A percentile compares a stretch with the other conserved stretches of the same genome.
Evolutionary conservation across 2,329 filamentous ascomycete species (phyloP).

Genomic region (Corniculantispora saksenae): DNA sequence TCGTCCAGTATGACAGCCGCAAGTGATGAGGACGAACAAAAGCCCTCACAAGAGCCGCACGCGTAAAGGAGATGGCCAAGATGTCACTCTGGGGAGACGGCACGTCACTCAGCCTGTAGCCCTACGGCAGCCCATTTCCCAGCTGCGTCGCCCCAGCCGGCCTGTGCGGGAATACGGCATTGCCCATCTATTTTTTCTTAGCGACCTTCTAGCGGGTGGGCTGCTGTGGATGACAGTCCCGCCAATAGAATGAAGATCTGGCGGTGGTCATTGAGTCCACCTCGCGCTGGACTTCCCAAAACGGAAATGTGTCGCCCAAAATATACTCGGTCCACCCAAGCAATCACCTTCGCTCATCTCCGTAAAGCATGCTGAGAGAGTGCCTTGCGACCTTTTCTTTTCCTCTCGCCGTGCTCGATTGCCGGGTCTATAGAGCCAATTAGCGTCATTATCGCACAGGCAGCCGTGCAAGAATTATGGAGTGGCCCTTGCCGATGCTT

Average conservation of each 20-base stretch:
- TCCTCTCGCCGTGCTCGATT: neutral
- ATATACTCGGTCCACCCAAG: too few relatives aligned
- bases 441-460: neutral
- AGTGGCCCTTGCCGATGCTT: neutral
- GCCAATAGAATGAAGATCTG: neutral
- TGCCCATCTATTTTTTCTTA: neutral
- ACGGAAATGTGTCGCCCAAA: neutral
- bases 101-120: too few relatives aligned
- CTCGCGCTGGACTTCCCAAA: conserved; percentile 6
- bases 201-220: neutral
- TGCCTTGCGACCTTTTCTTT: neutral
- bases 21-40: too few relatives aligned
- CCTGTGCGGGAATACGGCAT: neutral
- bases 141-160: neutral
- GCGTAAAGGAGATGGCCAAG: too few relatives aligned
- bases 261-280: neutral
- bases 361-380: neutral
- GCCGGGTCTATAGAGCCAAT: neutral
- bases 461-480: neutral
- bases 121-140: neutral
- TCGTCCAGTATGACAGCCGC: too few relatives aligned
- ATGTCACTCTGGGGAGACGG: too few relatives aligned
- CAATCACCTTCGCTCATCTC: too few relatives aligned
- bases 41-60: too few relatives aligned
- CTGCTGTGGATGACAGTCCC: neutral